These are phyloP conservation scores for Verbascum thapsus DNA, from an alignment of 257 asterid species.

Conservation along the genomic window DNA sequence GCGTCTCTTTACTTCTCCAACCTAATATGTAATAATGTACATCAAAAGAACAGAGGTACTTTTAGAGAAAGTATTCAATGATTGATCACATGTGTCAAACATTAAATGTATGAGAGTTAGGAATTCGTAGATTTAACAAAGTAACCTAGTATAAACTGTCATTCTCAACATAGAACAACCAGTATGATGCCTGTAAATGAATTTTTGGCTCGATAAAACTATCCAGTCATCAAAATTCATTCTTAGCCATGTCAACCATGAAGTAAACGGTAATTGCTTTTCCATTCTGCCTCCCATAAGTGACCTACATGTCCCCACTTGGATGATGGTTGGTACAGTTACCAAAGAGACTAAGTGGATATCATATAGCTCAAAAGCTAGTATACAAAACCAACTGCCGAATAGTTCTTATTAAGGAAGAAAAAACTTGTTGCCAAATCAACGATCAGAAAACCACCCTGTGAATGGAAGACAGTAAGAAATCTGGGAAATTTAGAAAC, in stretches of 20 bases:
- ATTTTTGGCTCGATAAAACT: slow-evolving; percentile 9
- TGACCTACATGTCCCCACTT: slow-evolving; percentile 17
- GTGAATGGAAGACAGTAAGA: slow-evolving; percentile 15
- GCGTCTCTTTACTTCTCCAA: too few relatives aligned
- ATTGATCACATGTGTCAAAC: background rate
- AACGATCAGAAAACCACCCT: slow-evolving; percentile 10
- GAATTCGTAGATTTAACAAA: background rate
- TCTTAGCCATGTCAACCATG: slow-evolving; percentile 6
- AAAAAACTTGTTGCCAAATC: slow-evolving; percentile 9
- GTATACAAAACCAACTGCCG: slow-evolving; percentile 6
- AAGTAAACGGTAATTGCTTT: slow-evolving; percentile 1
- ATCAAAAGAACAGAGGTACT: too few relatives aligned
- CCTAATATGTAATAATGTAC: too few relatives aligned
- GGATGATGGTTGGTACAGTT: background rate
- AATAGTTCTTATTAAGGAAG: slow-evolving; percentile 1
- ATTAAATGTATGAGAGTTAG: background rate
- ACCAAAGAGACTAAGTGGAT: background rate
- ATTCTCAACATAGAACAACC: background rate
- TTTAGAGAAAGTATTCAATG: too few relatives aligned
- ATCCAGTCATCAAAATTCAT: slow-evolving; percentile 7
- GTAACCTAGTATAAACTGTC: background rate
- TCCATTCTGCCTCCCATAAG: background rate
- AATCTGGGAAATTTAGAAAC: slow-evolving; percentile 9
- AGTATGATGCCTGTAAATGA: background rate
- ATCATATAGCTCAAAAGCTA: background rate